Evolutionary conservation across 2,329 filamentous ascomycete genomes (phyloP), one percentile per base, ranked within the genome.

Genomic region (Pleurostoma richardsiae): DNA sequence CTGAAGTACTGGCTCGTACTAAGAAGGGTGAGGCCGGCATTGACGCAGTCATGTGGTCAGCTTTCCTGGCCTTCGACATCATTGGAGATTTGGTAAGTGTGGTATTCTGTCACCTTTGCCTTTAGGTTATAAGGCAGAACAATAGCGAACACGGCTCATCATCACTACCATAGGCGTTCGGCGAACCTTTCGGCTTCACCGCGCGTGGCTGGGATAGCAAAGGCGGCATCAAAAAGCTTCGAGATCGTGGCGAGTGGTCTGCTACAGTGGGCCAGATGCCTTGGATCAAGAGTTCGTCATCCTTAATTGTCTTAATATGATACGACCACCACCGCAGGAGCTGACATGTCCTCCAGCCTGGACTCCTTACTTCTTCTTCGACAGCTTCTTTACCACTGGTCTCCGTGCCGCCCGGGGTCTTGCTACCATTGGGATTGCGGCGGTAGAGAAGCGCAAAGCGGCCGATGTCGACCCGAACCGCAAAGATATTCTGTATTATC

Each of bases 351-450:
- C 19, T 19, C 19, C 19, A 19, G 19, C 19, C 19, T 19, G 19
- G 19, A 19, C 19, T 19, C 19, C 19, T 19, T 19, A 19, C 19
- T 19, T 19, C 19, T 19, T 19, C 19, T 19, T 89, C 0, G 89
- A 94, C 58, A 77, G 83, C 1, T 95, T 94, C 72, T 94, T 94
- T 72, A 76, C 69, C 54, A 71, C 87, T 51, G 89, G 89, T 6
- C 68, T 91, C 31, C 68, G 79, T 39, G 88, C 88, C 0, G 85
- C 95, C 0, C 70, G 90, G 59, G 84, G 89, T 57, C 78, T 96
- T 3, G 88, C 90, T 0, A 90, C 90, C 39, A 95, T 96, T 54
- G 90, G 90, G 29, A 85, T 92, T 44, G 89, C 90, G 1, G 78
- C 88, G 4, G 90, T 96, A 42, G 84, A 83, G 52, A 74, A 80